Evolutionary conservation across 495 filamentous ascomycete genomes (phyloP).

Genomic region (Aspergillus baeticus): DNA sequence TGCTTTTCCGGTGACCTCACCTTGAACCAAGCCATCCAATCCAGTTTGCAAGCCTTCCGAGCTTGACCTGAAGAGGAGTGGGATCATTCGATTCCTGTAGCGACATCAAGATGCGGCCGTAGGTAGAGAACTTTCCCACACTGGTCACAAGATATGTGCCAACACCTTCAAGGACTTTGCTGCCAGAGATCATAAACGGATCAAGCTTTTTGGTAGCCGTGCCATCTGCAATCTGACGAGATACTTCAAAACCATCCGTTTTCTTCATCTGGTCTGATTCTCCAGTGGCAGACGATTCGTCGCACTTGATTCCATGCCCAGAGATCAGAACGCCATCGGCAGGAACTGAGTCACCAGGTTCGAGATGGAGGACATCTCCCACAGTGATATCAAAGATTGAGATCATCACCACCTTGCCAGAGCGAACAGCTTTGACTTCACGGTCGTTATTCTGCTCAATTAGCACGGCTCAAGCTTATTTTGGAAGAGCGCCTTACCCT

Average conservation of each 20-base stretch:
- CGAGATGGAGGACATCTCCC: slow-evolving; percentile 70
- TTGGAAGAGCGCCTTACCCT: slow-evolving; percentile 39
- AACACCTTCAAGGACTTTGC: slow-evolving; percentile 64
- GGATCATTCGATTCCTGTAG: slow-evolving; percentile 60
- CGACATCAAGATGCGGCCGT: slow-evolving; percentile 64
- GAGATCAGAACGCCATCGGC: slow-evolving; percentile 62
- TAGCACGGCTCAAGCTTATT: neutral
- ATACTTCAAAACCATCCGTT: slow-evolving; percentile 57
- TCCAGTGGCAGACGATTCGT: slow-evolving; percentile 68
- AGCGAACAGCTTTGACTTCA: slow-evolving; percentile 72
- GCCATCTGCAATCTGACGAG: slow-evolving; percentile 52
- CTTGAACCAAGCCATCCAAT: slow-evolving; percentile 56
- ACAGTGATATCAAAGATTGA: slow-evolving; percentile 71
- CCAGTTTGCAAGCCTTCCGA: slow-evolving; percentile 62
- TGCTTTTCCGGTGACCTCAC: slow-evolving; percentile 28
- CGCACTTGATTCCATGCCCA: slow-evolving; percentile 64
- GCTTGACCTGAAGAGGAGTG: slow-evolving; percentile 64
- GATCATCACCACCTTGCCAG: slow-evolving; percentile 68
- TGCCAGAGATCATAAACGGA: slow-evolving; percentile 62
- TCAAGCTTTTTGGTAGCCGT: slow-evolving; percentile 59
- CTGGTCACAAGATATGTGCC: slow-evolving; percentile 65
- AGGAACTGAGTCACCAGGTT: slow-evolving; percentile 69
- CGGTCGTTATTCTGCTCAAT: slow-evolving; percentile 68
- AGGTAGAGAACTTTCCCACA: slow-evolving; percentile 60
- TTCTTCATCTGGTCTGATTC: slow-evolving; percentile 71